Evolutionary conservation across 2,329 filamentous ascomycete species (phyloP).

Genomic region (Nannizzia gypsea): DNA sequence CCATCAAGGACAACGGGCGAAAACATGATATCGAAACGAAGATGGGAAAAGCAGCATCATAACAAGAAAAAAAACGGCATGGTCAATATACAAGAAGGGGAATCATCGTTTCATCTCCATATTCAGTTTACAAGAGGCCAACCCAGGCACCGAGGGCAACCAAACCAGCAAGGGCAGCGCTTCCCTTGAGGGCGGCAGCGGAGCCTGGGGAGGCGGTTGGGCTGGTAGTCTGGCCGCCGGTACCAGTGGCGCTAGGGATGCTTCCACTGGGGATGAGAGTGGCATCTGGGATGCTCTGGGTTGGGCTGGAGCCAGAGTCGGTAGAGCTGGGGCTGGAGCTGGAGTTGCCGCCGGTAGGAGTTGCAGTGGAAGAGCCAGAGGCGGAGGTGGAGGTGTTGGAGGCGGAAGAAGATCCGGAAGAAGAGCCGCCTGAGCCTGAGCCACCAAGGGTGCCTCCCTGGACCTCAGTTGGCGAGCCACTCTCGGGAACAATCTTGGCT

Average conservation of each 20-base stretch:
- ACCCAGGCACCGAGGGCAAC: neutral
- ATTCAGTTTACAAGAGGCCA: neutral
- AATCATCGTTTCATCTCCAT: neutral
- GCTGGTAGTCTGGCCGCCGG: neutral
- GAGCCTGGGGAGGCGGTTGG: neutral
- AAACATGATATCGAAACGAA: neutral
- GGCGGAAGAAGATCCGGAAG: neutral
- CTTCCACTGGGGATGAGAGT: neutral
- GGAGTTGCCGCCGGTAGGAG: neutral
- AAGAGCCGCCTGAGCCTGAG: conserved; percentile 2
- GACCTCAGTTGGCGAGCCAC: conserved; percentile 7
- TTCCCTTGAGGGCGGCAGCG: conserved; percentile 1
- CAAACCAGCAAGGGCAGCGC: neutral
- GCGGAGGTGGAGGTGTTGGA: neutral
- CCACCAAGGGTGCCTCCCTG: conserved; percentile 8
- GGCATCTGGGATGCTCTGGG: neutral
- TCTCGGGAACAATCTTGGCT: conserved; percentile 1
- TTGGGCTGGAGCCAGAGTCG: neutral
- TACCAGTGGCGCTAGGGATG: neutral
- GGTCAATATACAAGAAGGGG: neutral
- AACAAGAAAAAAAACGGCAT: neutral
- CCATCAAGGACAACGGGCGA: neutral
- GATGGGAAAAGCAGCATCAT: neutral
- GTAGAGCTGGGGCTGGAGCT: neutral
- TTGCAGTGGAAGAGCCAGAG: neutral